Percentiles rank a stretch among this genome's conserved stretches.
These are phyloP conservation scores for Herpetospermum pedunculosum DNA, from an alignment of 306 rosid genomes.

Conservation along the genomic window DNA sequence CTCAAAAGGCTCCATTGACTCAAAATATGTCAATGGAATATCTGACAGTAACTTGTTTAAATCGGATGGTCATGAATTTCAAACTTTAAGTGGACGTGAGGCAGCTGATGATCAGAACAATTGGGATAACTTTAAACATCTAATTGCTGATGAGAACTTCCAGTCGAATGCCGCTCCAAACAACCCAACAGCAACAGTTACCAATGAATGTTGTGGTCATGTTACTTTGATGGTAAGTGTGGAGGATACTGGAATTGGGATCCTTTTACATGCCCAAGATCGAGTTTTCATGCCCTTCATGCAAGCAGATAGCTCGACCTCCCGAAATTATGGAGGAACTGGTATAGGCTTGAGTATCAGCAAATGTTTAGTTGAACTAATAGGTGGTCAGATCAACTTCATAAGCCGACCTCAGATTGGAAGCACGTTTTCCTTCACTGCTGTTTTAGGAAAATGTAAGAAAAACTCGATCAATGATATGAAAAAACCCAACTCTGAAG, in stretches of 20 bases:
- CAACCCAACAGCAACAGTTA: slow-evolving; percentile 13
- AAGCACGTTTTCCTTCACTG: slow-evolving; percentile 87
- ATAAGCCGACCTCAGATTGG: slow-evolving; percentile 70
- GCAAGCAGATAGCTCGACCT: slow-evolving; percentile 98
- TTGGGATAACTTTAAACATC: slow-evolving; percentile 75
- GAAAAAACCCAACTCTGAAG: slow-evolving; percentile 65
- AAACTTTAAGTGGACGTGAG: slow-evolving; percentile 78
- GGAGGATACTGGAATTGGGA: slow-evolving; percentile 96
- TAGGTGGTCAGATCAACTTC: slow-evolving; percentile 86
- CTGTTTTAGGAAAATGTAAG: slow-evolving; percentile 47
- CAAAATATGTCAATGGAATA: slow-evolving; percentile 46
- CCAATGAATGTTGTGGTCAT: slow-evolving; percentile 37
- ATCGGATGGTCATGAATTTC: slow-evolving; percentile 38
- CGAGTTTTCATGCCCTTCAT: slow-evolving; percentile 88
- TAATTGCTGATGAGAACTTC: slow-evolving; percentile 50
- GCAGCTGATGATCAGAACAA: slow-evolving; percentile 80
- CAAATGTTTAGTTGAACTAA: slow-evolving; percentile 86
- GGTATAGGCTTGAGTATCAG: slow-evolving; percentile 98
- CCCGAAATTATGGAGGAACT: slow-evolving; percentile 92
- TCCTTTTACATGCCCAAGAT: slow-evolving; percentile 75
- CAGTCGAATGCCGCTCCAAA: slow-evolving; percentile 34
- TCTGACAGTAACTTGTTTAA: slow-evolving; percentile 32
- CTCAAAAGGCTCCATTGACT: slow-evolving; percentile 27
- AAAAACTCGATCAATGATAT: slow-evolving; percentile 29
- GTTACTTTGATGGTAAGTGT: slow-evolving; percentile 74